These are phyloP conservation scores for Ceratocystis eucalypticola DNA, from an alignment of 2,329 filamentous ascomycete genomes.

Conservation along the genomic window DNA sequence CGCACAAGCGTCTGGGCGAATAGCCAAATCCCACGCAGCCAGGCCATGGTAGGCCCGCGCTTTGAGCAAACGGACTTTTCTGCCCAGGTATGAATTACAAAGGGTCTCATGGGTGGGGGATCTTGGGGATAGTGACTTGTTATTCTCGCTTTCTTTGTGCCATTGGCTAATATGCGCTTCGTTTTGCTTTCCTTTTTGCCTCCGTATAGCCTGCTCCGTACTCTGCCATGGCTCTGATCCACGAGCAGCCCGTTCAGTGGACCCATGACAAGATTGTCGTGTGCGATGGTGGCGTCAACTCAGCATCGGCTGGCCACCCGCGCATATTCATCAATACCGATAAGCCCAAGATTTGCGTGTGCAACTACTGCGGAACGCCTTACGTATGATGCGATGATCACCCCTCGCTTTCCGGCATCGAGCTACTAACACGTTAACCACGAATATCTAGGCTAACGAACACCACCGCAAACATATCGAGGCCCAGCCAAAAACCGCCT, in stretches of 20 bases:
- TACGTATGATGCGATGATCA: conserved; percentile 51
- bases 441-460: conserved; percentile 59
- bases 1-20: conserved; percentile 65
- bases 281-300: conserved; percentile 86
- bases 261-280: conserved; percentile 66
- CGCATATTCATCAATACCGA: conserved; percentile 95
- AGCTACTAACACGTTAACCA: conserved; percentile 1
- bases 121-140: not conserved
- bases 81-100: conserved; percentile 54
- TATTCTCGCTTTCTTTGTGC: not conserved
- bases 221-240: conserved; percentile 88
- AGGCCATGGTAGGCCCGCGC: conserved; percentile 83
- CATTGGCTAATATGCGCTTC: conserved; percentile 4
- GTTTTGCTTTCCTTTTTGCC: not conserved
- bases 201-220: conserved; percentile 61
- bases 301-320: conserved; percentile 74
- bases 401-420: not conserved
- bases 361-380: conserved; percentile 85
- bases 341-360: conserved; percentile 83
- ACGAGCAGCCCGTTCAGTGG: conserved; percentile 91
- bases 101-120: not conserved
- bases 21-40: conserved; percentile 66
- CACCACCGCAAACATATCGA: conserved; percentile 75
- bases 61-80: conserved; percentile 97
- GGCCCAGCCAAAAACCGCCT: conserved; percentile 65